Conservation (phyloP, 2,329 filamentous ascomycete genomes). For the Diplodia scrobiculata region DNA sequence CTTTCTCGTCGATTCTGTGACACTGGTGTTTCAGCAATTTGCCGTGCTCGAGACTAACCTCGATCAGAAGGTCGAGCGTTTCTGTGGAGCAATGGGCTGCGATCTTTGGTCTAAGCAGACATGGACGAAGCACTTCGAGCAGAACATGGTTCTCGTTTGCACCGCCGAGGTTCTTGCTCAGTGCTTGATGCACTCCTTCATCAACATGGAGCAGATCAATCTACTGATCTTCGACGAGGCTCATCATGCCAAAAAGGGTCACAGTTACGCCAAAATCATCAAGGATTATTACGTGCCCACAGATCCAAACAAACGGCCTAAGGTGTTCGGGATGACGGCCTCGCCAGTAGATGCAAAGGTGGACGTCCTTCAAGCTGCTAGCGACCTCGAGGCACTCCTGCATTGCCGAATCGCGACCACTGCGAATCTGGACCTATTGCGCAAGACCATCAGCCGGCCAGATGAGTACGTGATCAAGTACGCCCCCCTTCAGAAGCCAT, state of each 20-base stretch:
- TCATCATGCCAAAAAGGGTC: slow-evolving; percentile 92
- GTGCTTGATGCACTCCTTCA: slow-evolving; percentile 75
- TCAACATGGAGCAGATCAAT: slow-evolving; percentile 80
- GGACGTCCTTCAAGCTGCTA: slow-evolving; percentile 69
- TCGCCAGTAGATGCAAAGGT: slow-evolving; percentile 85
- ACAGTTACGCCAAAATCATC: slow-evolving; percentile 85
- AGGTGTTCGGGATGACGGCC: slow-evolving; percentile 94
- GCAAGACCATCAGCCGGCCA: slow-evolving; percentile 61
- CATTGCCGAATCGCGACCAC: slow-evolving; percentile 82
- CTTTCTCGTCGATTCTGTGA: slow-evolving; percentile 88
- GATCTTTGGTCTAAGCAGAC: slow-evolving; percentile 63
- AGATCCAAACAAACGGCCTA: slow-evolving; percentile 60
- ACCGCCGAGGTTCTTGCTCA: slow-evolving; percentile 84
- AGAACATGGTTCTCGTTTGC: slow-evolving; percentile 85
- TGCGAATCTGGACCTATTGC: slow-evolving; percentile 60
- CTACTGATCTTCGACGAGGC: slow-evolving; percentile 94
- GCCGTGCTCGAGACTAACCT: slow-evolving; percentile 80
- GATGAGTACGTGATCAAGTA: slow-evolving; percentile 62
- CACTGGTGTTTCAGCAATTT: slow-evolving; percentile 86
- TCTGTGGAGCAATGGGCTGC: slow-evolving; percentile 70
- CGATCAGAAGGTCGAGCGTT: slow-evolving; percentile 69
- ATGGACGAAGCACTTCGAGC: slow-evolving; percentile 60
- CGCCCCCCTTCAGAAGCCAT: slow-evolving; percentile 55
- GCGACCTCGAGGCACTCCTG: slow-evolving; percentile 72
- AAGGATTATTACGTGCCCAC: slow-evolving; percentile 74